A percentile compares a stretch with the other conserved stretches of the same genome.
phyloP scores from a whole-genome alignment of 495 filamentous ascomycete species.

The Hypoxylon fragiforme region DNA sequence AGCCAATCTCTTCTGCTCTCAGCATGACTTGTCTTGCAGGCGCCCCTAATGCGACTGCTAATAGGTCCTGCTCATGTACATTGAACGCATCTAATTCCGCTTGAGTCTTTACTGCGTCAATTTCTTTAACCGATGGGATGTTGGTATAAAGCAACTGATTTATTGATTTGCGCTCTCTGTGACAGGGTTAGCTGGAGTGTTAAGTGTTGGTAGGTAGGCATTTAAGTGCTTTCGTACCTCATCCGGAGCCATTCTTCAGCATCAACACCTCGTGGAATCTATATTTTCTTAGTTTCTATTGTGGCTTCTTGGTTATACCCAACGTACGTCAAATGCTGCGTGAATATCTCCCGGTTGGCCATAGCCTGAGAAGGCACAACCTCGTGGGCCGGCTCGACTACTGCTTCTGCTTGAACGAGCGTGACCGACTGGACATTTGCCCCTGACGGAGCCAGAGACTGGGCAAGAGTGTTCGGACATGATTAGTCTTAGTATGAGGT shows the following conservation, averaged over 20 bases:
- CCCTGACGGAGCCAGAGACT: constrained; percentile 26
- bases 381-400: constrained; percentile 25
- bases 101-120: constrained; percentile 38
- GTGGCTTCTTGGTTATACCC: background rate
- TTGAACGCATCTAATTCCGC: constrained; percentile 49
- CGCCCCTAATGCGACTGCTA: constrained; percentile 55
- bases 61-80: constrained; percentile 48
- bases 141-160: constrained; percentile 24
- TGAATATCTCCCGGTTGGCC: constrained; percentile 24
- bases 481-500: constrained; percentile 13
- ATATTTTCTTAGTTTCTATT: constrained; percentile 6
- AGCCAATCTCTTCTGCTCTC: constrained; percentile 55
- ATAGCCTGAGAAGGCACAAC: constrained; percentile 27
- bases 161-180: constrained; percentile 28
- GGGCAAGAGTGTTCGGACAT: constrained; percentile 31
- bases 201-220: constrained; percentile 4
- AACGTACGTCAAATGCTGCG: constrained; percentile 27
- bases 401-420: constrained; percentile 19
- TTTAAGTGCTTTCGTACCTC: constrained; percentile 13
- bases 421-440: constrained; percentile 21
- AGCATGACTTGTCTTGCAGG: constrained; percentile 56
- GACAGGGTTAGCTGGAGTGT: constrained; percentile 5
- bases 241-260: constrained; percentile 28
- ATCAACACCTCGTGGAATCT: constrained; percentile 30
- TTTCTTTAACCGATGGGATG: constrained; percentile 22